Evolutionary conservation across 768 basidiomycete species (phyloP).

Genomic region (Leucosporidium yakuticum): DNA sequence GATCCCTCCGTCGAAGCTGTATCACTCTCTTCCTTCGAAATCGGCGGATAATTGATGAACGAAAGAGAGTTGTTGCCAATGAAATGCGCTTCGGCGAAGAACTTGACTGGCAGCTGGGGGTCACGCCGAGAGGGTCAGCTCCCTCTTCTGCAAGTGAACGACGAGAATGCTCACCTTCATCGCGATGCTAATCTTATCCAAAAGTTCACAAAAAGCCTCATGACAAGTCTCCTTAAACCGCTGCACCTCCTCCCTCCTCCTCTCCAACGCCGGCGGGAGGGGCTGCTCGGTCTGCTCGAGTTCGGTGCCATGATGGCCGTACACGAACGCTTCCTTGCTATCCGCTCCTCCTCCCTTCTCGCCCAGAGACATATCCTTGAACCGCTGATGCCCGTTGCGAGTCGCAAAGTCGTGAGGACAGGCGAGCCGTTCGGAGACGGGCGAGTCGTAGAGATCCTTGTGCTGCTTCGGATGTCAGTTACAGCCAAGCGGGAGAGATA

Average conservation of each 20-base stretch:
- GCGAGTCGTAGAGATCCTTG: conserved; percentile 4
- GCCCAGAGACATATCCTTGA: not conserved
- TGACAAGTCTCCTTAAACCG: conserved; percentile 1
- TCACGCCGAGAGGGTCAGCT: too few relatives aligned
- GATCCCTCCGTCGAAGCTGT: not conserved
- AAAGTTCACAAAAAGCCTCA: not conserved
- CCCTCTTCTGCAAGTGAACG: too few relatives aligned
- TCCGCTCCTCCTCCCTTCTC: not conserved
- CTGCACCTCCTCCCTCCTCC: not conserved
- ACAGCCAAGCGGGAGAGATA: too few relatives aligned
- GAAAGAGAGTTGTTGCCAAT: not conserved
- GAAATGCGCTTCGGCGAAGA: not conserved
- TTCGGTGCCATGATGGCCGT: not conserved
- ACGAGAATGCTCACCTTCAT: not conserved
- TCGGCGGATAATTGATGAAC: not conserved
- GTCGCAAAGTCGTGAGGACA: not conserved
- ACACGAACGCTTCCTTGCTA: conserved; percentile 2
- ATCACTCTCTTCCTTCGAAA: not conserved
- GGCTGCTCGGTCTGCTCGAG: not conserved
- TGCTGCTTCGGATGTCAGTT: not conserved
- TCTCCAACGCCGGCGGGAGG: not conserved
- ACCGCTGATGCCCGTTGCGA: not conserved
- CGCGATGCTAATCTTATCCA: conserved; percentile 4
- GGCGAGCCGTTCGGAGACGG: not conserved
- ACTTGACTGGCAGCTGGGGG: not conserved